Percentiles rank a stretch among this genome's conserved stretches.
phyloP scores from a whole-genome alignment of 805 yeast species.

The Millerozyma miso region DNA sequence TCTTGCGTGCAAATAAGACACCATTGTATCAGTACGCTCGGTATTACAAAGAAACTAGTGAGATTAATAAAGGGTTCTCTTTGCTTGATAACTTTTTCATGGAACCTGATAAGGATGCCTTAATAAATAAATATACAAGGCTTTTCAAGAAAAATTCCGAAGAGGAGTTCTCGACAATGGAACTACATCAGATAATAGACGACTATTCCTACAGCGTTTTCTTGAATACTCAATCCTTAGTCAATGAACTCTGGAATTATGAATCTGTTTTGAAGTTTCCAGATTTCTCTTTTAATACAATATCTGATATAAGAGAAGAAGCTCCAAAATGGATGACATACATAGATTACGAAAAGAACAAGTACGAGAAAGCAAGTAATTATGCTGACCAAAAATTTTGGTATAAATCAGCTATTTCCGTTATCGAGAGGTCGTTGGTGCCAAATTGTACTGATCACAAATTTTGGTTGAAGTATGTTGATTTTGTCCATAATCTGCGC shows the following conservation, averaged over 20 bases:
- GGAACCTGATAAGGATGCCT: not conserved
- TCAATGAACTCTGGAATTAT: slow-evolving; percentile 62
- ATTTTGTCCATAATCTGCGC: slow-evolving; percentile 41
- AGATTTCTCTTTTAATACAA: slow-evolving; percentile 45
- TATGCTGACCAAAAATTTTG: slow-evolving; percentile 4
- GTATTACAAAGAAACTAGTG: slow-evolving; percentile 53
- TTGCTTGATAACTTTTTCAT: slow-evolving; percentile 21
- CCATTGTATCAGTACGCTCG: slow-evolving; percentile 88
- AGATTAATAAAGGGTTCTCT: slow-evolving; percentile 30
- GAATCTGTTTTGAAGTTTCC: slow-evolving; percentile 63
- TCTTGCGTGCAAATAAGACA: slow-evolving; percentile 44
- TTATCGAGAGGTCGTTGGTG: slow-evolving; percentile 71
- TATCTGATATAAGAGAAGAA: slow-evolving; percentile 33
- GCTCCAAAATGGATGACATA: slow-evolving; percentile 61
- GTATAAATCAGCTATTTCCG: slow-evolving; percentile 30
- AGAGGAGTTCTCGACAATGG: slow-evolving; percentile 30
- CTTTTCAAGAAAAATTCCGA: slow-evolving; percentile 18
- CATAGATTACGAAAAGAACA: slow-evolving; percentile 48
- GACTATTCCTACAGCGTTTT: slow-evolving; percentile 42
- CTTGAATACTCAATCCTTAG: slow-evolving; percentile 45
- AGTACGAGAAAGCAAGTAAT: slow-evolving; percentile 6
- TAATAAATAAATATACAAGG: slow-evolving; percentile 13
- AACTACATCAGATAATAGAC: slow-evolving; percentile 40
- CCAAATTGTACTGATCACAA: slow-evolving; percentile 58
- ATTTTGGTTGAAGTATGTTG: slow-evolving; percentile 66